These are phyloP conservation scores for Canariomyces notabilis DNA, from an alignment of 2,329 filamentous ascomycete genomes.

Conservation along the genomic window DNA sequence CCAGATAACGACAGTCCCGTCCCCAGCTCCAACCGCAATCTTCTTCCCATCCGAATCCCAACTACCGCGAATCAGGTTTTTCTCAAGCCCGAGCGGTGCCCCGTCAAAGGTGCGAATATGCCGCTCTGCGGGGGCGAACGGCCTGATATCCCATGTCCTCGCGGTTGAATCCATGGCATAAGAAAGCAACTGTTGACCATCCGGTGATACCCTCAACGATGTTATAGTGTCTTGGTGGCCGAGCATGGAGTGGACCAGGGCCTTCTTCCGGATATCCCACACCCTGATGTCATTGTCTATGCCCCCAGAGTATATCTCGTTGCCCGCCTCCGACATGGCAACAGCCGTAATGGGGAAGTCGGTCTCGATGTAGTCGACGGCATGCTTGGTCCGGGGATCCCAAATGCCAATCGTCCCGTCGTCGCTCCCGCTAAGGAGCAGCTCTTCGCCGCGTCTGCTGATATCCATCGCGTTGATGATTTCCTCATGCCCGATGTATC, in stretches of 20 bases:
- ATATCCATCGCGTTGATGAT: constrained; percentile 91
- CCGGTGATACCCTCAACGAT: constrained; percentile 84
- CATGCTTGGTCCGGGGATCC: constrained; percentile 89
- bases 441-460: constrained; percentile 82
- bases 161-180: constrained; percentile 93
- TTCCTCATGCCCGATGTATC: constrained; percentile 90
- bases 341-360: constrained; percentile 90
- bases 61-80: constrained; percentile 83
- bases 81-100: constrained; percentile 80
- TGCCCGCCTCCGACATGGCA: constrained; percentile 86
- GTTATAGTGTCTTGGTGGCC: constrained; percentile 92
- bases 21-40: constrained; percentile 83
- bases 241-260: constrained; percentile 77
- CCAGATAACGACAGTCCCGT: constrained; percentile 89
- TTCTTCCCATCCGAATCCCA: constrained; percentile 85
- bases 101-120: constrained; percentile 87
- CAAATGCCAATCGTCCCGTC: constrained; percentile 92
- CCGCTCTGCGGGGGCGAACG: constrained; percentile 84
- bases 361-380: constrained; percentile 81
- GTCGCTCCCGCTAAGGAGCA: constrained; percentile 86
- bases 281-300: constrained; percentile 98
- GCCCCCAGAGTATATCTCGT: constrained; percentile 88
- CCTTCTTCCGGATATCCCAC: constrained; percentile 93
- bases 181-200: constrained; percentile 83
- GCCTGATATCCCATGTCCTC: constrained; percentile 91